phyloP scores from a whole-genome alignment of 768 basidiomycete genomes.

The Tulasnella sp. region DNA sequence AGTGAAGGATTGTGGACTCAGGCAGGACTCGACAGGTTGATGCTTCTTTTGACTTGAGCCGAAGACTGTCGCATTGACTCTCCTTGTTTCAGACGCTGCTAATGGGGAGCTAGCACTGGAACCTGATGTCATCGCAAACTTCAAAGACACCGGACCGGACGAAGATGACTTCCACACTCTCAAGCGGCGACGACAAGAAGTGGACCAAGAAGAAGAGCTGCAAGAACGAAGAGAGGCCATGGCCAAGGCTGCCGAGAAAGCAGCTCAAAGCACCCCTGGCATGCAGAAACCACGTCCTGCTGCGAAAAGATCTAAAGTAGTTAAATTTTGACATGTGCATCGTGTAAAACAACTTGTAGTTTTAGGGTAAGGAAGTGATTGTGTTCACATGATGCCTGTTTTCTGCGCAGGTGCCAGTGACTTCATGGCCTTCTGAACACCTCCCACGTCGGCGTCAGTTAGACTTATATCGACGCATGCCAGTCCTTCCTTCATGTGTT shows the following conservation, averaged over 20 bases:
- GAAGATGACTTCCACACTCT: constrained; percentile 91
- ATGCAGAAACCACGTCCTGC: neutral
- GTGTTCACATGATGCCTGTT: neutral
- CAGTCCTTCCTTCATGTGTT: constrained; percentile 63
- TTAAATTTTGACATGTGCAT: constrained; percentile 1
- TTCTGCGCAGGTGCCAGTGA: neutral
- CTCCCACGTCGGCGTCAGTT: constrained; percentile 29
- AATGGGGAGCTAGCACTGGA: constrained; percentile 16
- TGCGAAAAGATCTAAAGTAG: constrained; percentile 8
- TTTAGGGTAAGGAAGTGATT: neutral
- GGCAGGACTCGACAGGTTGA: neutral
- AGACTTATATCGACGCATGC: constrained; percentile 36
- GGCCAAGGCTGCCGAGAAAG: neutral
- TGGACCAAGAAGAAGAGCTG: constrained; percentile 52
- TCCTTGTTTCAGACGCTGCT: neutral
- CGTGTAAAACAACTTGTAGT: neutral
- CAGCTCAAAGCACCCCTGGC: neutral
- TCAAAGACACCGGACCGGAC: constrained; percentile 60
- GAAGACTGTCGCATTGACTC: neutral
- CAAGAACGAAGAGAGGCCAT: constrained; percentile 14
- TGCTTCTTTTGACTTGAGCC: neutral
- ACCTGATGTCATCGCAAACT: constrained; percentile 35
- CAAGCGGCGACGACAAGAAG: constrained; percentile 53
- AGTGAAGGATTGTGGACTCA: constrained; percentile 59
- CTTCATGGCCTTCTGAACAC: constrained; percentile 27